Base-by-base conservation (phyloP, 805 yeast genomes). In the Yarrowia sp. region DNA sequence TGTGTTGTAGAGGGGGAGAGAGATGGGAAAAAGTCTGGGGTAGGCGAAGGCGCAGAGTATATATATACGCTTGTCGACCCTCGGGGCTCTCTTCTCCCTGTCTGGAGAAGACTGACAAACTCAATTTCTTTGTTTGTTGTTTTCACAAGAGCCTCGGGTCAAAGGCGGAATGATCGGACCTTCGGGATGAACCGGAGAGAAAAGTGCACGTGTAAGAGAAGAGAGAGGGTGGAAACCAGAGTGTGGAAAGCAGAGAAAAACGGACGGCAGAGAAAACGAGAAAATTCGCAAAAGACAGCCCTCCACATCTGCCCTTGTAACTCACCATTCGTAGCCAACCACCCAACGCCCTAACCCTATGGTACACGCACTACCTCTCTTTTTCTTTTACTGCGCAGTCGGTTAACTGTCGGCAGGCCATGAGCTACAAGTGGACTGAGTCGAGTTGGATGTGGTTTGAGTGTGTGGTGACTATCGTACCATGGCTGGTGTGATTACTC, bases 111-210 rank as follows among this genome's bases (percentile, higher is more conserved):
- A 43, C 52, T 59, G 65, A 59, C 65, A 59, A 59, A 59, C 65
- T 59, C 65, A 43, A 40, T 8, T 5, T 63, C 67, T 63, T 63
- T 63, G 67, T 63, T 63, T 63, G 65, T 45, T 48, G 55, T 63
- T 63, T 63, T 63, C 67, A 63, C 67, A 63, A 48, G 38, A 48
- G 67, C 67, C 67, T 63, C 67, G 67, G 67, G 65, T 59, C 65
- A 59, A 63, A 38, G 67, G 55, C 67, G 67, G 66, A 46, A 59
- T 12, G 66, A 45, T 63, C 67, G 67, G 67, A 49, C 26, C 55
- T 38, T 49, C 67, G 67, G 67, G 67, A n/a, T 4, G 56, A 63
- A 46, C 48, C 67, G 67, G 67, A 36, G 49, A 3, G n/a, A 4
- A 32, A 8, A 26, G 40, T 11, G 50, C 50, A 58, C 65, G 61